These are phyloP conservation scores for Kodamaea kakaduensis DNA, from an alignment of 805 yeast species.

Conservation along the genomic window DNA sequence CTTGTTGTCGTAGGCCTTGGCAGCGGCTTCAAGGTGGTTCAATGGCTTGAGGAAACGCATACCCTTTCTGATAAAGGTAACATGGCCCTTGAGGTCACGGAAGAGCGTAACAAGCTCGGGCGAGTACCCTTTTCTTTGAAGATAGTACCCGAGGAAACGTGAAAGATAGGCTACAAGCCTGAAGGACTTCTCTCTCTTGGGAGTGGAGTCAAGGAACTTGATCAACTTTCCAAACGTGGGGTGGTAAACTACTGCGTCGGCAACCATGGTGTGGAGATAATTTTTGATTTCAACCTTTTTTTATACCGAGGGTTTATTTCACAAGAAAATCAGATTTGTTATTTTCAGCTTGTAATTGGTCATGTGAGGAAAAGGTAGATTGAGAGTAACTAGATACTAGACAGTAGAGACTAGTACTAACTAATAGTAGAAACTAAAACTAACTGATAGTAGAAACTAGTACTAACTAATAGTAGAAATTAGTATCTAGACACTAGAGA, in stretches of 20 bases:
- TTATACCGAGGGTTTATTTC: too few relatives aligned
- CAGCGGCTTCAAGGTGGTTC: constrained; percentile 64
- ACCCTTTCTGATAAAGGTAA: constrained; percentile 74
- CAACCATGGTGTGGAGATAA: constrained; percentile 45
- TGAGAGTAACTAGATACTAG: too few relatives aligned
- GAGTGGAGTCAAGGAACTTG: constrained; percentile 59
- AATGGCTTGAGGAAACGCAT: constrained; percentile 82
- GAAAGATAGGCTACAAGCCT: constrained; percentile 78
- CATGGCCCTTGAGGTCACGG: constrained; percentile 55
- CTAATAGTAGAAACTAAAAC: too few relatives aligned
- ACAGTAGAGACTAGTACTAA: too few relatives aligned
- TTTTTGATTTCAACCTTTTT: too few relatives aligned
- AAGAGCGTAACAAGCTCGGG: constrained; percentile 44
- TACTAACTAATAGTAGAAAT: too few relatives aligned
- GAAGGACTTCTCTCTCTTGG: constrained; percentile 77
- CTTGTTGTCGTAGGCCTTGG: constrained; percentile 65
- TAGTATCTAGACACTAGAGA: too few relatives aligned
- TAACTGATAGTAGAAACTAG: too few relatives aligned
- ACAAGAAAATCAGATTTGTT: too few relatives aligned
- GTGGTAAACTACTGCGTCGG: constrained; percentile 66
- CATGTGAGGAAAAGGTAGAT: too few relatives aligned
- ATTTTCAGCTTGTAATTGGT: too few relatives aligned
- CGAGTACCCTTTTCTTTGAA: constrained; percentile 52
- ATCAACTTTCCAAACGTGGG: constrained; percentile 63
- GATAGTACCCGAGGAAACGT: constrained; percentile 64